phyloP scores from a whole-genome alignment of 495 filamentous ascomycete species.

The Bacidia gigantensis region DNA sequence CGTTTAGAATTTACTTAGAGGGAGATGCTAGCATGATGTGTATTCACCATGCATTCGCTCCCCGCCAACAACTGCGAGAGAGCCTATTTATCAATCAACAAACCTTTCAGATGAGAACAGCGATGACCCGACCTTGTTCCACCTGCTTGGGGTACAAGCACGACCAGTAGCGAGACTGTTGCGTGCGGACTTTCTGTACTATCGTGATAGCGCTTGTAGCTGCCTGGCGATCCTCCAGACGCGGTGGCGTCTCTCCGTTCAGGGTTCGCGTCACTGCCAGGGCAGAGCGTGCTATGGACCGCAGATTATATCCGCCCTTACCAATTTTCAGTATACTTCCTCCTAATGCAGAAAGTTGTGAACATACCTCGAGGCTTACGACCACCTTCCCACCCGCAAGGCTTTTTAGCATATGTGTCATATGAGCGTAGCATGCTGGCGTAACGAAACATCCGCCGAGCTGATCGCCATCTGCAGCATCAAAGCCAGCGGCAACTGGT shows the following conservation, averaged over 20 bases:
- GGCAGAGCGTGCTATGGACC: slow-evolving; percentile 82
- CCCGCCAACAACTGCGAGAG: slow-evolving; percentile 16
- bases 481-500: slow-evolving; percentile 81
- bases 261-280: slow-evolving; percentile 81
- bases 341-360: neutral
- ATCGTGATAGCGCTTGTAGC: slow-evolving; percentile 33
- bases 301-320: slow-evolving; percentile 84
- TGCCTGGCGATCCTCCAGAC: slow-evolving; percentile 38
- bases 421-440: slow-evolving; percentile 85
- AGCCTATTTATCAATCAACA: slow-evolving; percentile 1
- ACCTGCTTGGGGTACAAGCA: slow-evolving; percentile 35
- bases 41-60: slow-evolving; percentile 42
- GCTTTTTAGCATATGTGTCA: slow-evolving; percentile 98
- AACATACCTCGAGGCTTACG: slow-evolving; percentile 63
- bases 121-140: neutral
- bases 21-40: neutral
- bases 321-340: neutral
- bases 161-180: slow-evolving; percentile 45
- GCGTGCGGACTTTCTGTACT: slow-evolving; percentile 38
- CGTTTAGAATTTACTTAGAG: slow-evolving; percentile 6
- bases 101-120: neutral
- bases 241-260: slow-evolving; percentile 85
- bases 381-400: slow-evolving; percentile 84
- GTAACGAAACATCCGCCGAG: slow-evolving; percentile 86
- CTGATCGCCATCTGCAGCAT: slow-evolving; percentile 85